These are phyloP conservation scores for Arachis stenosperma DNA, from an alignment of 306 rosid species.

Conservation along the genomic window DNA sequence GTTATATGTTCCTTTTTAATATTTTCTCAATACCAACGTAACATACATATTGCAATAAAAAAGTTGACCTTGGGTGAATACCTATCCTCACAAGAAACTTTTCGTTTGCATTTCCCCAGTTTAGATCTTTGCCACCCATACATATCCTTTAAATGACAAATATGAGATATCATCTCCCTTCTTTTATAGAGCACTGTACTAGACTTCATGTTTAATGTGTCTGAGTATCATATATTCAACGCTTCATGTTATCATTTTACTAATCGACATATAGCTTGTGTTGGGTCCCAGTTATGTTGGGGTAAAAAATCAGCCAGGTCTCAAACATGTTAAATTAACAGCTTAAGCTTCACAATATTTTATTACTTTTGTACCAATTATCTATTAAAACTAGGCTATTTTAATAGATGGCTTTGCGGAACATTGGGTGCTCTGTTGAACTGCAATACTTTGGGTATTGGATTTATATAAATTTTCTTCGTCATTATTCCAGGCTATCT, in stretches of 20 bases:
- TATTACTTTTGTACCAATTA: slow-evolving; percentile 1
- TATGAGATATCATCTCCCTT: background rate
- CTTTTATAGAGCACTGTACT: background rate
- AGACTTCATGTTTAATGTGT: slow-evolving; percentile 5
- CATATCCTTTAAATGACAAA: background rate
- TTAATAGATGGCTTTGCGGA: slow-evolving; percentile 26
- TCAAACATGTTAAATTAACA: background rate
- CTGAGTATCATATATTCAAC: background rate
- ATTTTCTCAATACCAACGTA: background rate
- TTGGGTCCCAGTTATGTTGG: background rate
- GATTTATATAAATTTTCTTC: slow-evolving; percentile 27
- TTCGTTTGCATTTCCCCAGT: background rate
- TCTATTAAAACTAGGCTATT: slow-evolving; percentile 13
- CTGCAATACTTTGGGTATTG: slow-evolving; percentile 1
- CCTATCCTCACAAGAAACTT: background rate
- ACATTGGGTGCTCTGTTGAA: slow-evolving; percentile 9
- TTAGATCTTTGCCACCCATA: background rate
- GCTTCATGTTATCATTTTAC: slow-evolving; percentile 10
- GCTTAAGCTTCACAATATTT: background rate
- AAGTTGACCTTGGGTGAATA: background rate
- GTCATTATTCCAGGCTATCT: slow-evolving; percentile 66
- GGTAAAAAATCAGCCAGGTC: background rate
- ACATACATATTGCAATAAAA: background rate
- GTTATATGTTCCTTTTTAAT: too few relatives aligned
- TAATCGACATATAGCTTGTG: background rate